These are phyloP conservation scores for Inosperma sp. DNA, from an alignment of 768 basidiomycete genomes.

Conservation along the genomic window DNA sequence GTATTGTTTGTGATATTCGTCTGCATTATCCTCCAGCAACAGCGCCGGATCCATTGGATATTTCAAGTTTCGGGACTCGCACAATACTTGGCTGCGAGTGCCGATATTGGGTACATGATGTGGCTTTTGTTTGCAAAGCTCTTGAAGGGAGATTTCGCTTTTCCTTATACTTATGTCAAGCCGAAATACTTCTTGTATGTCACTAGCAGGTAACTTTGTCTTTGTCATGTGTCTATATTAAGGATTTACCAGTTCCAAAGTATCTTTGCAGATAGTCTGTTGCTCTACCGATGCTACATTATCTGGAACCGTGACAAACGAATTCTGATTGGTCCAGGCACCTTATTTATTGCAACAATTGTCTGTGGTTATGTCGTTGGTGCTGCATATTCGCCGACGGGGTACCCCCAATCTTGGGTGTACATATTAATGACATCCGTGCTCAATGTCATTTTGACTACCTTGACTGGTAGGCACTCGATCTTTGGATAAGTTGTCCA, in stretches of 20 bases:
- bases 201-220: slow-evolving; percentile 28
- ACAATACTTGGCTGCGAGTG: slow-evolving; percentile 29
- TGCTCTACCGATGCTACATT: slow-evolving; percentile 37
- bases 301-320: slow-evolving; percentile 32
- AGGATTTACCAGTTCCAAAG: slow-evolving; percentile 15
- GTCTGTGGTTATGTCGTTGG: slow-evolving; percentile 23
- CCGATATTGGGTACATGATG: slow-evolving; percentile 27
- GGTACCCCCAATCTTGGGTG: slow-evolving; percentile 28
- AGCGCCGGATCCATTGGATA: slow-evolving; percentile 21
- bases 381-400: slow-evolving; percentile 11
- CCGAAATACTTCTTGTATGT: slow-evolving; percentile 30
- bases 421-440: slow-evolving; percentile 31
- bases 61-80: slow-evolving; percentile 24
- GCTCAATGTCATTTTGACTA: slow-evolving; percentile 33
- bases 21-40: slow-evolving; percentile 24
- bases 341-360: slow-evolving; percentile 32
- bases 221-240: neutral
- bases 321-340: slow-evolving; percentile 24
- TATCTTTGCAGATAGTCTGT: slow-evolving; percentile 30
- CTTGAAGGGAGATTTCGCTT: slow-evolving; percentile 8
- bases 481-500: neutral
- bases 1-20: slow-evolving; percentile 31
- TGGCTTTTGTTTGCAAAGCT: slow-evolving; percentile 24
- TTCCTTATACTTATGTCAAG: slow-evolving; percentile 18
- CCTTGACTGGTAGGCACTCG: slow-evolving; percentile 27